Percentiles rank a stretch among this genome's conserved stretches.
phyloP scores from a whole-genome alignment of 331 rosid genomes.

The Prunus yedoensis region DNA sequence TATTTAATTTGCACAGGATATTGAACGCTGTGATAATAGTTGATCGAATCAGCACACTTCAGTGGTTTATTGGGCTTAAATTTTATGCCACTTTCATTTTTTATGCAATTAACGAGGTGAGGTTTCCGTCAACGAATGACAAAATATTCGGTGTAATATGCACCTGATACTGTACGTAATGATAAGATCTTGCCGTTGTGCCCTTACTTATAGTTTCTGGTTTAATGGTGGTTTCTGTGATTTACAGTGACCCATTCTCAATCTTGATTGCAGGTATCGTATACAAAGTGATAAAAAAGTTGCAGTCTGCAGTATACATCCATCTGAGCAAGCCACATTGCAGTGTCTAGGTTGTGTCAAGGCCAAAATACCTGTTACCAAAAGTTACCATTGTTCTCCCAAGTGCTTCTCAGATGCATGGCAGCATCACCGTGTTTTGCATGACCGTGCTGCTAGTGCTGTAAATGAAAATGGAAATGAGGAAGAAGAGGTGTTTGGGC shows the following conservation, averaged over 20 bases:
- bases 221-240: too few relatives aligned
- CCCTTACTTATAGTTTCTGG: too few relatives aligned
- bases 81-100: not conserved
- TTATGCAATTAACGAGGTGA: not conserved
- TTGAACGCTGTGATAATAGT: not conserved
- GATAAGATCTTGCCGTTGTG: too few relatives aligned
- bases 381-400: constrained; percentile 95
- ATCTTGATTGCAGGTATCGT: constrained; percentile 76
- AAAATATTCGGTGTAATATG: not conserved
- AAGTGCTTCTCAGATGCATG: constrained; percentile 98
- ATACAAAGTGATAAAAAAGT: constrained; percentile 89
- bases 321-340: constrained; percentile 93
- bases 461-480: constrained; percentile 92
- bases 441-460: constrained; percentile 97
- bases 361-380: constrained; percentile 83
- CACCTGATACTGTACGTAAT: not conserved
- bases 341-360: constrained; percentile 97
- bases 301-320: constrained; percentile 89
- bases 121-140: not conserved
- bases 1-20: not conserved
- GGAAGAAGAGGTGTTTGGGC: constrained; percentile 90
- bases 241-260: too few relatives aligned
- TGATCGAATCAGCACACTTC: not conserved
- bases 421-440: constrained; percentile 99
- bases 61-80: not conserved